These are phyloP conservation scores for Benincasa hispida DNA, from an alignment of 306 rosid genomes.

Conservation along the genomic window DNA sequence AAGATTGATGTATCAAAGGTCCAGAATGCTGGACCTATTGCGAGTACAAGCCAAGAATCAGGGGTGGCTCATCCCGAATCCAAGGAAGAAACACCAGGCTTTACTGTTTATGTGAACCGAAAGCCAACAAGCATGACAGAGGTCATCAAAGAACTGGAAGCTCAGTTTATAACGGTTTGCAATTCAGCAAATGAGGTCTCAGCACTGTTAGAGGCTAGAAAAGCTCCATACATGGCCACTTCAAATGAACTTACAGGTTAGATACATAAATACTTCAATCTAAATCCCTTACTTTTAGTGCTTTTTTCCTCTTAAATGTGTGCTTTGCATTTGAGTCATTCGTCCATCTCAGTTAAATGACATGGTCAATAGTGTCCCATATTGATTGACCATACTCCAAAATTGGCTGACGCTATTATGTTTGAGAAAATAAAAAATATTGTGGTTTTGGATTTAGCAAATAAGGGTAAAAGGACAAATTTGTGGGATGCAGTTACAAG, in stretches of 20 bases:
- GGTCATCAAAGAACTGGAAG: slow-evolving; percentile 68
- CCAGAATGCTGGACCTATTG: slow-evolving; percentile 37
- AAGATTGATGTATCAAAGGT: slow-evolving; percentile 35
- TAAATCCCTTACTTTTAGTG: background rate
- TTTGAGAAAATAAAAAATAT: background rate
- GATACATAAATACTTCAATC: background rate
- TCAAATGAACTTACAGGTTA: slow-evolving; percentile 69
- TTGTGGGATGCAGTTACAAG: background rate
- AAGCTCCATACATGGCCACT: slow-evolving; percentile 31
- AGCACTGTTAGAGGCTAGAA: slow-evolving; percentile 55
- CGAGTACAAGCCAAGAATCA: slow-evolving; percentile 31
- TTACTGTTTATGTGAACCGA: slow-evolving; percentile 63
- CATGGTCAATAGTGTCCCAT: background rate
- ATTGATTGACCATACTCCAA: background rate
- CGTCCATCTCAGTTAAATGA: background rate
- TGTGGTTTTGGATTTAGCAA: background rate
- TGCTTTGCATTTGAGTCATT: background rate
- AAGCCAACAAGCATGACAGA: slow-evolving; percentile 82
- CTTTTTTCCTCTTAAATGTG: background rate
- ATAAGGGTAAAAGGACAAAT: background rate
- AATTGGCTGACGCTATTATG: background rate
- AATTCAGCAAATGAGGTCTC: slow-evolving; percentile 68
- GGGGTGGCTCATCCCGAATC: slow-evolving; percentile 28
- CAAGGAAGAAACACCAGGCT: slow-evolving; percentile 62
- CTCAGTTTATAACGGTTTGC: slow-evolving; percentile 58